Conservation (phyloP, 495 filamentous ascomycete genomes). For the Bathelium albidoporum region DNA sequence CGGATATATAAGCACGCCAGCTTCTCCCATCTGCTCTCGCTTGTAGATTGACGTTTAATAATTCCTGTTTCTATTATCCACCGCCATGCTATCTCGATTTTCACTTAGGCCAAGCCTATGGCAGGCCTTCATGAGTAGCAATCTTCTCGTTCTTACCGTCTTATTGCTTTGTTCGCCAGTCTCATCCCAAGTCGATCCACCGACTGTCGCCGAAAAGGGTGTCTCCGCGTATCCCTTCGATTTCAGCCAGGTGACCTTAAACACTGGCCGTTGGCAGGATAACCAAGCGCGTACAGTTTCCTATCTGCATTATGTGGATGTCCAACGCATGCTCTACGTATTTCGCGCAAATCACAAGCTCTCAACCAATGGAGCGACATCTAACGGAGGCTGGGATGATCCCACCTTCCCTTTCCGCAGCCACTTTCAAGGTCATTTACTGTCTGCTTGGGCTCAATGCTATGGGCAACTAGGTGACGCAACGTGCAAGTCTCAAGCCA, state of each 20-base stretch:
- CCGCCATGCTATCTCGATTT: background rate
- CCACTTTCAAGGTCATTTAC: slow-evolving; percentile 31
- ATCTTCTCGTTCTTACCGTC: background rate
- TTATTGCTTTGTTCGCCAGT: background rate
- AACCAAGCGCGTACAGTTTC: slow-evolving; percentile 30
- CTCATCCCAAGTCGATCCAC: slow-evolving; percentile 4
- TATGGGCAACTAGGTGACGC: slow-evolving; percentile 22
- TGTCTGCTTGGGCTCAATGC: slow-evolving; percentile 29
- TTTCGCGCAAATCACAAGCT: slow-evolving; percentile 31
- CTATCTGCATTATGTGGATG: slow-evolving; percentile 30
- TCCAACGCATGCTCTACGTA: slow-evolving; percentile 31
- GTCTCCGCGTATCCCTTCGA: slow-evolving; percentile 24
- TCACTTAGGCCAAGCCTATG: background rate
- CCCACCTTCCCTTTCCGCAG: slow-evolving; percentile 33
- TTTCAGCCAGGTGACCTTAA: slow-evolving; percentile 25
- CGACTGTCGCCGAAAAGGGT: slow-evolving; percentile 16
- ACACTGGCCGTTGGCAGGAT: slow-evolving; percentile 25
- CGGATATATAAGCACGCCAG: background rate
- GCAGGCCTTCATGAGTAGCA: background rate
- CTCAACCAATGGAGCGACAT: slow-evolving; percentile 24
- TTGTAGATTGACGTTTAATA: background rate
- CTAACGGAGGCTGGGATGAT: slow-evolving; percentile 33
- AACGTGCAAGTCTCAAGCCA: slow-evolving; percentile 27
- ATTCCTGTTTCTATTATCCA: background rate
- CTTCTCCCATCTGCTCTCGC: background rate